Evolutionary conservation across 140 eudicot genomes (phyloP).

Genomic region (Erigeron philadelphicus): DNA sequence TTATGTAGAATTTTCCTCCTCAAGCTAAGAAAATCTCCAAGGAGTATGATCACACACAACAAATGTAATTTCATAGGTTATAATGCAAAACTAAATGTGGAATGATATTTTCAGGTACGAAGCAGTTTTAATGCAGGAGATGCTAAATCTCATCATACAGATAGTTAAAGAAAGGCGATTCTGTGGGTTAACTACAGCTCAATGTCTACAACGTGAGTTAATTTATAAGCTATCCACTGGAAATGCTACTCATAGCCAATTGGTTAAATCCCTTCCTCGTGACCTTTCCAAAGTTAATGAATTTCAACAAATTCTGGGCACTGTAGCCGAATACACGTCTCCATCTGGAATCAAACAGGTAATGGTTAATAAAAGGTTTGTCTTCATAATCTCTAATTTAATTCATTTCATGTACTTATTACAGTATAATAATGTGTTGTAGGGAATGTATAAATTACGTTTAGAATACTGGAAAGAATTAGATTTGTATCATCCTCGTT

Average conservation of each 20-base stretch:
- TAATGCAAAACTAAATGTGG: conserved; percentile 14
- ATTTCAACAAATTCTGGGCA: conserved; percentile 73
- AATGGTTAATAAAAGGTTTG: neutral
- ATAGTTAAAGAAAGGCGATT: conserved; percentile 88
- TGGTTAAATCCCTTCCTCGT: conserved; percentile 81
- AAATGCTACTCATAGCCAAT: conserved; percentile 82
- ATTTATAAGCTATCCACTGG: conserved; percentile 71
- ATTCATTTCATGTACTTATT: neutral
- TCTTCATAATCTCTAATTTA: neutral
- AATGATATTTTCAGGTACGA: conserved; percentile 62
- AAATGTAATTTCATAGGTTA: conserved; percentile 5
- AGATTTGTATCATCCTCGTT: conserved; percentile 94
- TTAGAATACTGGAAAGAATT: conserved; percentile 77
- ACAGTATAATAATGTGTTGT: conserved; percentile 13
- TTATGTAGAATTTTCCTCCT: neutral
- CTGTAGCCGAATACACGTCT: conserved; percentile 66
- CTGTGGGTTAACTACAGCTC: conserved; percentile 72
- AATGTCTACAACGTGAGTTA: conserved; percentile 84
- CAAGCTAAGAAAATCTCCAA: neutral
- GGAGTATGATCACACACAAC: neutral
- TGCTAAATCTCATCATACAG: conserved; percentile 82
- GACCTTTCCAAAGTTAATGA: conserved; percentile 71
- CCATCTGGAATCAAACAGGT: conserved; percentile 99
- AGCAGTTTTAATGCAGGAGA: conserved; percentile 71
- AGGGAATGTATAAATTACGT: conserved; percentile 93